Base-by-base conservation (phyloP, 805 yeast species). In the Candida nemodendra region DNA sequence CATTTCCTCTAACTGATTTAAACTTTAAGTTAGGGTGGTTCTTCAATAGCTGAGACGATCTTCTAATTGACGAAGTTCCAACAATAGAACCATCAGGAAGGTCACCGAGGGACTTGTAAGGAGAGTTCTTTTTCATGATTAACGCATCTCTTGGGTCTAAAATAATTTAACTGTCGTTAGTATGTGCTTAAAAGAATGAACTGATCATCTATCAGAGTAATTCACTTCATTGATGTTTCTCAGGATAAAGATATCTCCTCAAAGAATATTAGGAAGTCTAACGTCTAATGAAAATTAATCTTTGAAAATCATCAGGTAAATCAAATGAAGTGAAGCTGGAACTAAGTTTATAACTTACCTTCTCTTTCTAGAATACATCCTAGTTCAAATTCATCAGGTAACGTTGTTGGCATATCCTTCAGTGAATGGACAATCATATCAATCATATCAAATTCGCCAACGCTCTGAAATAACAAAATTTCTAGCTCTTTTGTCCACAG, bases 401-500 rank as follows among this genome's bases (percentile, higher is more conserved):
- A 68, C 37, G 76, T 65, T 0, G 99, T 93, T 25, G 99, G 99
- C 74, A 75, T 59, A 64, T 90, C 98, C 61, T 93, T 93, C 50
- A 93, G 71, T 3, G 96, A 86, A 61, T 93, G 98, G 26, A 91
- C 98, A 56, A 93, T 83, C 64, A 91, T 67, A 59, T 93, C 97
- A 33, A 91, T 69, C 62, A 79, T 72, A 36, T 84, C 81, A 50
- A 70, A 79, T 14, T 66, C 70, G 19, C 83, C 90, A 18, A 79
- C 71, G 31, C 74, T 69, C 47, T 84, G 72, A 27, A 91, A 66
- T 35, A 90, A 65, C 33, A 89, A 66, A 17, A 80, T 81, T 64
- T 93, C 99, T 40, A 93, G 71, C 63, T 93, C 99, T 57, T 86
- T 85, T 3, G 99, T 93, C 99, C 99, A 93, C 17, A 93, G 62